A percentile compares a stretch with the other conserved stretches of the same genome.
Conservation (phyloP, 2,329 filamentous ascomycete species). For the Cadophora gregata region DNA sequence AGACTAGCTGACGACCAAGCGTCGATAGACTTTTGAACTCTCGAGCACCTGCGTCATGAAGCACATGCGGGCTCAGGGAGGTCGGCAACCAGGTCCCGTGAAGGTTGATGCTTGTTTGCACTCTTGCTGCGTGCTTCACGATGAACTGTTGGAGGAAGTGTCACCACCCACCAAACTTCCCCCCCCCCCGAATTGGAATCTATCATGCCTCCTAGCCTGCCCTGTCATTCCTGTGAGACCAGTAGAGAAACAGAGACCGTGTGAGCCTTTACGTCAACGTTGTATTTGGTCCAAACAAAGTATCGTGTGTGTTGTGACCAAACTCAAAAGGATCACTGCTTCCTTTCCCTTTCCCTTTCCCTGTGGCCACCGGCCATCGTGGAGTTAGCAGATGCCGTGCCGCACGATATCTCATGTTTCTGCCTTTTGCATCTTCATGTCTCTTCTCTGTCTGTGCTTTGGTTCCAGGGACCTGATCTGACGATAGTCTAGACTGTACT, state of each 20-base stretch:
- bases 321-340: slow-evolving; percentile 9
- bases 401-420: not conserved
- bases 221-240: not conserved
- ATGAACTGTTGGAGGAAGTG: not conserved
- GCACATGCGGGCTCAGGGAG: slow-evolving; percentile 9
- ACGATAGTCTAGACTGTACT: not conserved
- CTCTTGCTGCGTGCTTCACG: not conserved
- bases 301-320: slow-evolving; percentile 4
- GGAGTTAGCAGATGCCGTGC: not conserved
- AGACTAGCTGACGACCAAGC: slow-evolving; percentile 1
- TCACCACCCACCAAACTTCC: not conserved
- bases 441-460: slow-evolving; percentile 11
- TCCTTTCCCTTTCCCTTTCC: not conserved
- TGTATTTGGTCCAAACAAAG: not conserved
- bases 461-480: not conserved
- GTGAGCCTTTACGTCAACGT: not conserved
- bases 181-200: slow-evolving; percentile 7
- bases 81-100: not conserved
- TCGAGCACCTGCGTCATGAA: slow-evolving; percentile 4
- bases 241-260: not conserved
- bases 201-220: slow-evolving; percentile 6
- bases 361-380: too few relatives aligned
- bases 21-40: not conserved
- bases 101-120: slow-evolving; percentile 8
- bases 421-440: not conserved